Percentiles rank a stretch among this genome's conserved stretches.
Evolutionary conservation across 768 basidiomycete genomes (phyloP).

Genomic region (Tulasnella sp.): DNA sequence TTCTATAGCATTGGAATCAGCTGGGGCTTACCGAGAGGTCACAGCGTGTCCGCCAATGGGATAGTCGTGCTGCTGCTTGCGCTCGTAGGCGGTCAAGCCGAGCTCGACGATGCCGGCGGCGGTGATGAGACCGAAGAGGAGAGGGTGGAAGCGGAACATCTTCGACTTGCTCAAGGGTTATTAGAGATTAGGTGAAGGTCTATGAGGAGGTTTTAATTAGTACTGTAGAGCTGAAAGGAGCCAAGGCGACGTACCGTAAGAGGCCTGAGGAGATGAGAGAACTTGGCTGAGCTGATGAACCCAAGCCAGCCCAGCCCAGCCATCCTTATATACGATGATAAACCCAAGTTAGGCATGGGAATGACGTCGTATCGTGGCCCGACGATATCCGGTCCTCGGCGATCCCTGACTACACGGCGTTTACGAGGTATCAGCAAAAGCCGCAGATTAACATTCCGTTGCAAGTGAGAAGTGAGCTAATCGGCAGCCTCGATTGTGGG

Average conservation of each 20-base stretch:
- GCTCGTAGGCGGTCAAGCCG: not conserved
- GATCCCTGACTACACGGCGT: not conserved
- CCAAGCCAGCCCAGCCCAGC: not conserved
- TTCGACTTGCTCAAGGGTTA: not conserved
- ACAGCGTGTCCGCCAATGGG: not conserved
- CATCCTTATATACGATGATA: not conserved
- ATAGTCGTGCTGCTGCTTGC: constrained; percentile 5
- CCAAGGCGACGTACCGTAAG: not conserved
- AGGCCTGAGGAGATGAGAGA: not conserved
- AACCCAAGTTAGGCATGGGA: not conserved
- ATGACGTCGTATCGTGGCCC: not conserved
- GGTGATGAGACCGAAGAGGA: not conserved
- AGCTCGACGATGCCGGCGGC: not conserved
- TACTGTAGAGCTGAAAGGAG: not conserved
- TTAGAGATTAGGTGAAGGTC: not conserved
- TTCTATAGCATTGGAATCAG: not conserved
- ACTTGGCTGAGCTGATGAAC: not conserved
- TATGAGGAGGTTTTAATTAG: not conserved
- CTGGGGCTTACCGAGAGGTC: not conserved
- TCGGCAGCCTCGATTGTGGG: not conserved
- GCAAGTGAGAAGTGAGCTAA: not conserved
- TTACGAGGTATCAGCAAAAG: not conserved
- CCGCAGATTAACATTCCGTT: not conserved
- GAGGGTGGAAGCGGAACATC: not conserved
- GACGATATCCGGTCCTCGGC: not conserved